A percentile compares a stretch with the other conserved stretches of the same genome.
Conservation (phyloP, 371 early-diverging fungal species). For the Blakeslea trispora region DNA sequence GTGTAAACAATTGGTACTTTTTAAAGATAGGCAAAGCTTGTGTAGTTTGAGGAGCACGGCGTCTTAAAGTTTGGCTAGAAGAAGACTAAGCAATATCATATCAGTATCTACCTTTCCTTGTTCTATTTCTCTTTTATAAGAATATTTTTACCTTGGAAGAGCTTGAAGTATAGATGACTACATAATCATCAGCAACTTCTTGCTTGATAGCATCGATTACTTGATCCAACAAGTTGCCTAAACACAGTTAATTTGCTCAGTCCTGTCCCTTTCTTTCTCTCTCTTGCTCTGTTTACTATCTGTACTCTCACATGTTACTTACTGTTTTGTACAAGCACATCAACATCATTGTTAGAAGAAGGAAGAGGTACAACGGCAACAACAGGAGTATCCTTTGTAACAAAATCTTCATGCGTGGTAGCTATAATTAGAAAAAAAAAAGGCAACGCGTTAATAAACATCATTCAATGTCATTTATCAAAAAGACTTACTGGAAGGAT, state of each 20-base stretch:
- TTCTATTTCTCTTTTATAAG: background rate
- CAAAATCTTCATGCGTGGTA: slow-evolving; percentile 25
- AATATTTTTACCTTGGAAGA: slow-evolving; percentile 35
- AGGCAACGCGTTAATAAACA: no score
- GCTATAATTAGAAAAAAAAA: slow-evolving; percentile 13
- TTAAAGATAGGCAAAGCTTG: slow-evolving; percentile 44
- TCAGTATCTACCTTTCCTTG: background rate
- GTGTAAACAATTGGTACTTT: slow-evolving; percentile 51
- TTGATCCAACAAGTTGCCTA: slow-evolving; percentile 36
- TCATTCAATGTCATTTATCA: background rate
- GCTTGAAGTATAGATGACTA: slow-evolving; percentile 51
- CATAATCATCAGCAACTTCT: slow-evolving; percentile 38
- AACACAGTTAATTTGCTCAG: background rate
- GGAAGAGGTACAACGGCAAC: slow-evolving; percentile 39
- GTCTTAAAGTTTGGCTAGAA: slow-evolving; percentile 18
- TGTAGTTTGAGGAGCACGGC: slow-evolving; percentile 31
- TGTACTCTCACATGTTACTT: slow-evolving; percentile 4
- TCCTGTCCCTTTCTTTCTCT: background rate
- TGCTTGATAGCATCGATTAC: slow-evolving; percentile 33
- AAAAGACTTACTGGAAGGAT: slow-evolving; percentile 30
- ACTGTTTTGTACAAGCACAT: slow-evolving; percentile 38
- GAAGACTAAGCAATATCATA: background rate
- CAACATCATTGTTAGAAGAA: slow-evolving; percentile 21
- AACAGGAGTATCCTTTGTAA: slow-evolving; percentile 17
- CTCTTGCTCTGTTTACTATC: background rate